phyloP scores from a whole-genome alignment of 2,329 filamentous ascomycete genomes.

The Leptographium lundbergii region DNA sequence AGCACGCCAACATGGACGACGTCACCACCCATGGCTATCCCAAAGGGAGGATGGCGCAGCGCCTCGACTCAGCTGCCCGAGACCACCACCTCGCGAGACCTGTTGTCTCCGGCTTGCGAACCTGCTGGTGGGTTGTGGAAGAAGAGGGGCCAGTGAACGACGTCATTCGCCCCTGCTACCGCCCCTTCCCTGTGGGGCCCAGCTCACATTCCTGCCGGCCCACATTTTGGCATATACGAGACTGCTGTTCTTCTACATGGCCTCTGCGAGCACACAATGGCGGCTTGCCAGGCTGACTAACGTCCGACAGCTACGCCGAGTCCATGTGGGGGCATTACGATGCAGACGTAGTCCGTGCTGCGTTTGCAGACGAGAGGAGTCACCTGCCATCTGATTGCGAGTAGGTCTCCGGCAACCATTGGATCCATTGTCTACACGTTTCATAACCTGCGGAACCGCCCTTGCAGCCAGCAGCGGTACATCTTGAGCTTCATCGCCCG shows the following conservation, averaged over 20 bases:
- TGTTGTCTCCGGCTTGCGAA: not conserved
- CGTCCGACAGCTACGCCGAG: not conserved
- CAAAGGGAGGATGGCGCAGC: not conserved
- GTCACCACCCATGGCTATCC: not conserved
- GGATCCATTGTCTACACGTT: too few relatives aligned
- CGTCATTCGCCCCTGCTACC: conserved; percentile 4
- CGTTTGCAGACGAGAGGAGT: too few relatives aligned
- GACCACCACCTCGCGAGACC: not conserved
- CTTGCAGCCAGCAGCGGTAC: conserved; percentile 96
- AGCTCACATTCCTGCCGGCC: not conserved
- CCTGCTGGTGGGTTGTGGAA: not conserved
- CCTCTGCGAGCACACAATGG: not conserved
- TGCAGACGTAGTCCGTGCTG: too few relatives aligned
- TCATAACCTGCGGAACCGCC: conserved; percentile 60
- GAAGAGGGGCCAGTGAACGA: not conserved
- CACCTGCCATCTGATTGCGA: not conserved
- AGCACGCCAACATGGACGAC: not conserved
- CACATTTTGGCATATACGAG: not conserved
- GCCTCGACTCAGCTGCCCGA: not conserved
- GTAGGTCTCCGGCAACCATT: too few relatives aligned
- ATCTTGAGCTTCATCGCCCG: conserved; percentile 85
- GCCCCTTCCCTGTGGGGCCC: not conserved
- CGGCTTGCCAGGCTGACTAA: not conserved
- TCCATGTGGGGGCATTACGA: not conserved
- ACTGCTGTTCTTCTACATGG: not conserved